Evolutionary conservation across 164 flowering plant genomes (phyloP), one percentile per base, ranked within the genome.

Genomic region (Protea cynaroides): DNA sequence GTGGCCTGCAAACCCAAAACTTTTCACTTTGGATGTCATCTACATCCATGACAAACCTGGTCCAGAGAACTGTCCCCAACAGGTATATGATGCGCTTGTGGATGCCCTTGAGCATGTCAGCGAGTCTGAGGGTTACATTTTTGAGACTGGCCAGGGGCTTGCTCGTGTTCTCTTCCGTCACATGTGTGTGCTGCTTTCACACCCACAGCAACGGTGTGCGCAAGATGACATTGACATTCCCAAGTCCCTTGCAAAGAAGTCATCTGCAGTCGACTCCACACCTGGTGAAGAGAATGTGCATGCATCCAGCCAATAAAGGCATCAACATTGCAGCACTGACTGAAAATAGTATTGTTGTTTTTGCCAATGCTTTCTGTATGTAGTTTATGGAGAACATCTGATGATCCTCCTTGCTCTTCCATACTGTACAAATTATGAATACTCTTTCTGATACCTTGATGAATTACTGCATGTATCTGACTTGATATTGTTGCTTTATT

Each of bases 11-110:
- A 87, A 64, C 75, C 90, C 82, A 65, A 92, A 90, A 58, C 78
- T 78, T 67, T 95, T 89, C 76, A 92, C 99, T 15, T 59, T 95
- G 61, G 99, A 92, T 79, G 97, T 87, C 15, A 61, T 90, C 40
- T 95, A 90, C 81, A 90, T 95, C 61, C 97, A 92, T 65, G 92
- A 88, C 77, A 88, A 88, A 76, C 99, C 97, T 34, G 77, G 83
- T 13, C 91, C 96, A 1, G 92, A 84, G 3, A 92, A 95, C 73
- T 86, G 96, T 74, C 99, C 96, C 10, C 97, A 95, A 69, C 76
- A 78, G 66, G 99, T 95, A 51, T 92, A 89, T 69, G 99, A 92
- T 77, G 68, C 90, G 8, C 87, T 95, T 40, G 97, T 88, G 21
- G 99, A 88, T 38, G 87, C 92, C 63, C 84, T 95, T 19, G 97